Evolutionary conservation across 1,284 basidiomycete genomes (phyloP).

Genomic region (Malassezia vespertilionis): DNA sequence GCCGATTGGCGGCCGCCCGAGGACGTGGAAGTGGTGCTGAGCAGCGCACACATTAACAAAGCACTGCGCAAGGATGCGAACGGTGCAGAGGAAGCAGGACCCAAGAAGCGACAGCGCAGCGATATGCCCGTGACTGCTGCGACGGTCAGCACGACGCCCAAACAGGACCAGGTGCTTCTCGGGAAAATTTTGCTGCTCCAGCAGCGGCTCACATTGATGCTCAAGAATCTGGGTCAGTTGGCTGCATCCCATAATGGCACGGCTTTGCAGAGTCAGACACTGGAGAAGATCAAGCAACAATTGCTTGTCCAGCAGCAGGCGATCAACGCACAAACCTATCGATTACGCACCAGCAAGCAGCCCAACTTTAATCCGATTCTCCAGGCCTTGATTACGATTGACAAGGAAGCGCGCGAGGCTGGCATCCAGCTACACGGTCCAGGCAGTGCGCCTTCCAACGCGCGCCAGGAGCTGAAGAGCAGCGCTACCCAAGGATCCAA

Average conservation of each 20-base stretch:
- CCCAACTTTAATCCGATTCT: slow-evolving; percentile 27
- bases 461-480: background rate
- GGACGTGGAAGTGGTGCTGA: background rate
- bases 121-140: slow-evolving; percentile 19
- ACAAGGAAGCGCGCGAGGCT: slow-evolving; percentile 34
- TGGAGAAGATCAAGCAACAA: slow-evolving; percentile 30
- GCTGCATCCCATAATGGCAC: slow-evolving; percentile 20
- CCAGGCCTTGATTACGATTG: slow-evolving; percentile 32
- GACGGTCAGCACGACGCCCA: background rate
- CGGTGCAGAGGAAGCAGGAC: background rate
- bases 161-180: slow-evolving; percentile 21
- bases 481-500: slow-evolving; percentile 8
- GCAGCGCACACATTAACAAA: background rate
- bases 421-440: slow-evolving; percentile 31
- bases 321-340: slow-evolving; percentile 23
- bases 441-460: slow-evolving; percentile 4
- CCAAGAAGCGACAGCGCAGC: slow-evolving; percentile 22
- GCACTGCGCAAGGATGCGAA: slow-evolving; percentile 2
- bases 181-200: slow-evolving; percentile 30
- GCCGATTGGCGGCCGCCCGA: background rate
- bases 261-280: slow-evolving; percentile 20
- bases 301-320: slow-evolving; percentile 25
- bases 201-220: slow-evolving; percentile 33
- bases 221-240: slow-evolving; percentile 27
- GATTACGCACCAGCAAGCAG: slow-evolving; percentile 20